phyloP scores from a whole-genome alignment of 2,329 filamentous ascomycete species.

The Botrytis aclada region DNA sequence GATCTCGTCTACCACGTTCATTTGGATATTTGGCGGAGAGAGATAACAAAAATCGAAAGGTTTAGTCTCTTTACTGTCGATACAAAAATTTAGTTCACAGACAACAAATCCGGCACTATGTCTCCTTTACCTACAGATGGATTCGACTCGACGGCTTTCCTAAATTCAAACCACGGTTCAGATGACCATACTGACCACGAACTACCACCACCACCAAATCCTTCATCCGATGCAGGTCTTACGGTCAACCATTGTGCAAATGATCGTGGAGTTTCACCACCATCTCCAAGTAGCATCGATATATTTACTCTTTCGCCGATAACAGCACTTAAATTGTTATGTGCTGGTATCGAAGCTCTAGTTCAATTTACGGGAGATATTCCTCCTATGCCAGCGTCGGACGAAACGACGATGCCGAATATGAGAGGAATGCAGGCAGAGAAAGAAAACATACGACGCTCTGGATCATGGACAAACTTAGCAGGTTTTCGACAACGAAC shows the following conservation, averaged over 20 bases:
- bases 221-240: slow-evolving; percentile 35
- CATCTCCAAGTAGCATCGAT: slow-evolving; percentile 51
- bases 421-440: slow-evolving; percentile 62
- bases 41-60: background rate
- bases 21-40: slow-evolving; percentile 11
- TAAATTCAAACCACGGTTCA: slow-evolving; percentile 35
- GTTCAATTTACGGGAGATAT: slow-evolving; percentile 48
- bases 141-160: background rate
- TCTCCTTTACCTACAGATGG: background rate
- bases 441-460: slow-evolving; percentile 58
- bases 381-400: slow-evolving; percentile 72
- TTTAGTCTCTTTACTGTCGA: background rate
- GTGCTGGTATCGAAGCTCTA: slow-evolving; percentile 66
- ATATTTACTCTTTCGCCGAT: slow-evolving; percentile 70
- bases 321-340: slow-evolving; percentile 77
- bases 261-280: slow-evolving; percentile 32
- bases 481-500: slow-evolving; percentile 35
- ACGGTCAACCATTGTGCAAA: slow-evolving; percentile 29
- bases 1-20: background rate
- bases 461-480: slow-evolving; percentile 49
- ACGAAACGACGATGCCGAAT: slow-evolving; percentile 59
- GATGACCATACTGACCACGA: slow-evolving; percentile 34
- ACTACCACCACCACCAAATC: slow-evolving; percentile 35
- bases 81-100: background rate
- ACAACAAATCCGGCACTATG: background rate